phyloP scores from a whole-genome alignment of 2,329 filamentous ascomycete species.

The Arthrobotrys iridis region DNA sequence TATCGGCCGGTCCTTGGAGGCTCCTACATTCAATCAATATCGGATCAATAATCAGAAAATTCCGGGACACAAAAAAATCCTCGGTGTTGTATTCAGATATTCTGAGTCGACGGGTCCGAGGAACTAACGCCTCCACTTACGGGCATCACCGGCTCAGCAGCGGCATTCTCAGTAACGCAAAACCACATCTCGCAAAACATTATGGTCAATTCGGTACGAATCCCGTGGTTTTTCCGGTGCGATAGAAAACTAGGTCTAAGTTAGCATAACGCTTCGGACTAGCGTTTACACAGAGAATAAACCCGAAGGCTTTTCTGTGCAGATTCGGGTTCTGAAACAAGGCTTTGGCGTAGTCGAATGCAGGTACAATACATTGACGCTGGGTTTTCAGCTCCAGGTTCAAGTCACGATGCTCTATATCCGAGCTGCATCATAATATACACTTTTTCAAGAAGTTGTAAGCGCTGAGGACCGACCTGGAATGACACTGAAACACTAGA shows the following conservation, averaged over 20 bases:
- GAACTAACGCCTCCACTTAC: neutral
- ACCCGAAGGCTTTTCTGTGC: neutral
- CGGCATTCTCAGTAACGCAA: too few relatives aligned
- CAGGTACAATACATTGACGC: slow-evolving; percentile 37
- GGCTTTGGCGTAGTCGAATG: slow-evolving; percentile 35
- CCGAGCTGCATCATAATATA: neutral
- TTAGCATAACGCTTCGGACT: neutral
- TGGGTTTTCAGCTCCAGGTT: neutral
- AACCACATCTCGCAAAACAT: too few relatives aligned
- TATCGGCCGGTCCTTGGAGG: neutral
- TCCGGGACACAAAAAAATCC: slow-evolving; percentile 8
- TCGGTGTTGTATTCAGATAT: neutral
- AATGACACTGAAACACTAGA: neutral
- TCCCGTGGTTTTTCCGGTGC: neutral
- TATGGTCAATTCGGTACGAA: neutral
- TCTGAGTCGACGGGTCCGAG: neutral
- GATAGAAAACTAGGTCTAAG: neutral
- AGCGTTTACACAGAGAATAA: neutral
- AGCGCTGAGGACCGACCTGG: neutral
- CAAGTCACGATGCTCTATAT: neutral
- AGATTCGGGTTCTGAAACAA: slow-evolving; percentile 46
- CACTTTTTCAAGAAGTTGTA: neutral
- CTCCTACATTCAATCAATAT: neutral
- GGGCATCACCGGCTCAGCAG: neutral
- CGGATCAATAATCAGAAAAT: slow-evolving; percentile 14